These are phyloP conservation scores for Pythium aquatile DNA, from an alignment of 352 stramenopile genomes.

Conservation along the genomic window DNA sequence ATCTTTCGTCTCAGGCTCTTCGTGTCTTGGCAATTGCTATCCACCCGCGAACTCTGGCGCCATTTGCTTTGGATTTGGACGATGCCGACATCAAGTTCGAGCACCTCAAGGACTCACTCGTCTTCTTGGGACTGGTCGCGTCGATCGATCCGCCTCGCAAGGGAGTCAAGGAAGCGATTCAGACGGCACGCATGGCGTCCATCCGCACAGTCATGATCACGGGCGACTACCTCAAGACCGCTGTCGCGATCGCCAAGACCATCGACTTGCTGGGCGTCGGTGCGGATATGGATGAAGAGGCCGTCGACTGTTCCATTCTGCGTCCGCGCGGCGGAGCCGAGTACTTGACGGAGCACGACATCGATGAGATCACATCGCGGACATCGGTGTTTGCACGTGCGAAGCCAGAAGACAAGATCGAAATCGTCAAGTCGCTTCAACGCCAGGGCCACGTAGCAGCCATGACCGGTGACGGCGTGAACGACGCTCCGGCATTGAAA, in stretches of 20 bases:
- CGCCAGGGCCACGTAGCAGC: slow-evolving; percentile 66
- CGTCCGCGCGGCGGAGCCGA: slow-evolving; percentile 23
- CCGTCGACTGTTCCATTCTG: slow-evolving; percentile 48
- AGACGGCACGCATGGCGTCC: slow-evolving; percentile 29
- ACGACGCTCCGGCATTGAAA: slow-evolving; percentile 94
- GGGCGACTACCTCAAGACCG: slow-evolving; percentile 91
- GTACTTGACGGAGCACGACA: slow-evolving; percentile 44
- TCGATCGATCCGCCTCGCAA: slow-evolving; percentile 61
- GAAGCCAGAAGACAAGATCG: slow-evolving; percentile 43
- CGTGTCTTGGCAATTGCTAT: slow-evolving; percentile 70
- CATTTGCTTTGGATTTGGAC: slow-evolving; percentile 33
- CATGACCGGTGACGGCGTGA: slow-evolving; percentile 94
- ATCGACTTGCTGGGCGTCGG: slow-evolving; percentile 74
- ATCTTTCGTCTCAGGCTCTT: slow-evolving; percentile 40
- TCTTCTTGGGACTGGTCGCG: slow-evolving; percentile 89
- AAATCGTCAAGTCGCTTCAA: slow-evolving; percentile 88
- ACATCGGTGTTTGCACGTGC: slow-evolving; percentile 87
- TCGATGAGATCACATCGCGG: slow-evolving; percentile 64
- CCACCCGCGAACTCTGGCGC: slow-evolving; percentile 30
- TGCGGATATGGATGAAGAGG: slow-evolving; percentile 42
- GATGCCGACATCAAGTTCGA: slow-evolving; percentile 31
- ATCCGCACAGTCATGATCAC: slow-evolving; percentile 86
- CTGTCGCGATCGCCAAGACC: slow-evolving; percentile 82
- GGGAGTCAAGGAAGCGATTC: slow-evolving; percentile 42
- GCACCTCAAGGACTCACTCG: slow-evolving; percentile 42